Conservation (phyloP, 495 filamentous ascomycete genomes). For the Penicillium flavigenum region DNA sequence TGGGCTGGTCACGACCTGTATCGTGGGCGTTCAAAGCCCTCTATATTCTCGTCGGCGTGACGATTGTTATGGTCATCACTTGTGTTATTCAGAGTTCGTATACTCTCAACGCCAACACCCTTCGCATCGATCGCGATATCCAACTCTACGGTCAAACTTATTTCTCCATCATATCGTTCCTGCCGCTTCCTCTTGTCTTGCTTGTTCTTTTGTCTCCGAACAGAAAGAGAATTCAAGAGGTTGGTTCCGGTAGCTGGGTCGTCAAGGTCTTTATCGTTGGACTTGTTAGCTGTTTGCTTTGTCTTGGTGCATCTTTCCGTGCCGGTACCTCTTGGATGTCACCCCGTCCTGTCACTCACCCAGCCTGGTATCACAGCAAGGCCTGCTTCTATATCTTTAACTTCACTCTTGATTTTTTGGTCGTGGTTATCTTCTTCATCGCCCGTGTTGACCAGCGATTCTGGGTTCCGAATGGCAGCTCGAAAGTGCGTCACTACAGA, state of each 20-base stretch:
- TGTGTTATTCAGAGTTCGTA: constrained; percentile 64
- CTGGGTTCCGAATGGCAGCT: constrained; percentile 50
- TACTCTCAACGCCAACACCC: constrained; percentile 54
- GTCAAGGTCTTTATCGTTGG: constrained; percentile 66
- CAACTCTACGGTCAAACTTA: constrained; percentile 67
- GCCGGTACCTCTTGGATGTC: constrained; percentile 56
- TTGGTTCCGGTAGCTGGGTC: constrained; percentile 66
- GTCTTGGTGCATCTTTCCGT: constrained; percentile 70
- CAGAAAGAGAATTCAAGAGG: constrained; percentile 56
- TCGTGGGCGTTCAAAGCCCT: constrained; percentile 53
- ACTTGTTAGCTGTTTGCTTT: constrained; percentile 53
- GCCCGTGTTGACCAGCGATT: constrained; percentile 72
- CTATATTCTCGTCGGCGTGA: constrained; percentile 59
- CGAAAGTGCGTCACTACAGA: constrained; percentile 22
- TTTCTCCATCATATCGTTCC: constrained; percentile 67
- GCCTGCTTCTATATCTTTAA: constrained; percentile 79
- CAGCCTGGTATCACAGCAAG: constrained; percentile 67
- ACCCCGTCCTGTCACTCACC: constrained; percentile 49
- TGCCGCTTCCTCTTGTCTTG: constrained; percentile 66
- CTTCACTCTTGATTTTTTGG: constrained; percentile 68
- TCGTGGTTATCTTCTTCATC: constrained; percentile 63
- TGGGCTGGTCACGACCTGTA: constrained; percentile 63
- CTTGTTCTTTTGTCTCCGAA: constrained; percentile 54
- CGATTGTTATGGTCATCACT: constrained; percentile 69
- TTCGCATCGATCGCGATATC: constrained; percentile 56